Conservation (phyloP, 2,329 filamentous ascomycete genomes). For the Ramularia collo-cygni region DNA sequence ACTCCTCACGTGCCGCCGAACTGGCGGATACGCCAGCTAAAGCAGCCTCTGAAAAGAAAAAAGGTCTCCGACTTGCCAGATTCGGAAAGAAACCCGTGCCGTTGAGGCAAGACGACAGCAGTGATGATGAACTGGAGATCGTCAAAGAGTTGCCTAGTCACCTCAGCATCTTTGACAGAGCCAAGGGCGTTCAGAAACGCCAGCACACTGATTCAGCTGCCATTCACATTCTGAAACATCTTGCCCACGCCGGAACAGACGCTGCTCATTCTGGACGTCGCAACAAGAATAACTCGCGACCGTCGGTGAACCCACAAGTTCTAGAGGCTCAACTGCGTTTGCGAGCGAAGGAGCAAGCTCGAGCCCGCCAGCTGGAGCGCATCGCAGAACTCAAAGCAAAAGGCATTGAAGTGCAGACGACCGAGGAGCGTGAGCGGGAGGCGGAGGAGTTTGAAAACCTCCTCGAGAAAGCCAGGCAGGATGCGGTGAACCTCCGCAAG, state of each 20-base stretch:
- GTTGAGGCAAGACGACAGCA: slow-evolving; percentile 16
- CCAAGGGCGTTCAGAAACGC: slow-evolving; percentile 22
- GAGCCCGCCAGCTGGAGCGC: slow-evolving; percentile 66
- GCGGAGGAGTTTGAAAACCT: slow-evolving; percentile 81
- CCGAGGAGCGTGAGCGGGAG: slow-evolving; percentile 78
- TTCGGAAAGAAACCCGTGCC: slow-evolving; percentile 26
- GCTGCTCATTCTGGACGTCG: slow-evolving; percentile 42
- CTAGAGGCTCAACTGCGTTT: slow-evolving; percentile 62
- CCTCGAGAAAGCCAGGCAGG: slow-evolving; percentile 72
- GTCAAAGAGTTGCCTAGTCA: slow-evolving; percentile 33
- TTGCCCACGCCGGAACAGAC: slow-evolving; percentile 30
- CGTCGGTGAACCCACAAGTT: slow-evolving; percentile 60
- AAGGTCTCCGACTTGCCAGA: slow-evolving; percentile 27
- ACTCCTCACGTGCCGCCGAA: slow-evolving; percentile 17
- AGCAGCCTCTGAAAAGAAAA: slow-evolving; percentile 6
- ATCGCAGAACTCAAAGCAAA: slow-evolving; percentile 70
- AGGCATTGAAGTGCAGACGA: slow-evolving; percentile 74
- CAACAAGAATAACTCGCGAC: slow-evolving; percentile 53
- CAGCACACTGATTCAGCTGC: slow-evolving; percentile 25
- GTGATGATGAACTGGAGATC: slow-evolving; percentile 61
- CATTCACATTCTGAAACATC: slow-evolving; percentile 29
- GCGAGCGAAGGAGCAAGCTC: slow-evolving; percentile 73
- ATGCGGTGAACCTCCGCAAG: slow-evolving; percentile 72
- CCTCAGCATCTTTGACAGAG: slow-evolving; percentile 32
- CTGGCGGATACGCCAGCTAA: background rate